Evolutionary conservation across 2,329 filamentous ascomycete species (phyloP).

Genomic region (Albifimbria verrucaria): DNA sequence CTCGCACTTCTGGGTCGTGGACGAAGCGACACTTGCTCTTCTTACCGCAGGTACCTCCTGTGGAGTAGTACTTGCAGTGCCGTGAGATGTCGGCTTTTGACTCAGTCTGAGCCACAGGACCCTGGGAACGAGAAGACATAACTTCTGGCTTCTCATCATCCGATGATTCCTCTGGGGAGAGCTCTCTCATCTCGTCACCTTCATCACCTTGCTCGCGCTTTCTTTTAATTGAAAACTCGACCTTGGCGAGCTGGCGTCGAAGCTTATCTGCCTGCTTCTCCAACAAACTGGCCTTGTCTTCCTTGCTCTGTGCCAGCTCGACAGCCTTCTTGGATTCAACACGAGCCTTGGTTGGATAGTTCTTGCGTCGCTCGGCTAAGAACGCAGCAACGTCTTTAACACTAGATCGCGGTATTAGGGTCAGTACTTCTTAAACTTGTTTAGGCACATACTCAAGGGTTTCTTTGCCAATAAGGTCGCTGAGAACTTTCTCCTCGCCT

Average conservation of each 20-base stretch:
- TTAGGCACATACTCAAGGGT: constrained; percentile 47
- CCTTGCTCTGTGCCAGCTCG: constrained; percentile 40
- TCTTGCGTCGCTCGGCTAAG: constrained; percentile 74
- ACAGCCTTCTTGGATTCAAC: constrained; percentile 59
- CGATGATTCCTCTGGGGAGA: constrained; percentile 45
- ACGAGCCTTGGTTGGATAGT: constrained; percentile 75
- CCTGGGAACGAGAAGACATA: constrained; percentile 44
- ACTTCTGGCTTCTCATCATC: constrained; percentile 59
- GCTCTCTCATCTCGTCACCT: constrained; percentile 61
- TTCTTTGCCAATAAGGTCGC: constrained; percentile 52
- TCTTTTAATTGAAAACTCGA: constrained; percentile 66
- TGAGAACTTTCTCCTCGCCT: constrained; percentile 66
- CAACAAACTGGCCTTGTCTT: constrained; percentile 60
- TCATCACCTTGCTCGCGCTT: constrained; percentile 67
- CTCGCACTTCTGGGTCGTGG: constrained; percentile 61
- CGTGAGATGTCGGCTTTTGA: constrained; percentile 60
- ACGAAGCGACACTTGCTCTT: constrained; percentile 74
- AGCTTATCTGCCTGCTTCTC: constrained; percentile 61
- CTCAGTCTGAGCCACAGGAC: constrained; percentile 39
- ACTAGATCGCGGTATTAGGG: constrained; percentile 25
- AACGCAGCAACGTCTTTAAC: constrained; percentile 73
- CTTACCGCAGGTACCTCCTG: constrained; percentile 66
- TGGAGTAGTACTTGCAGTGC: constrained; percentile 70
- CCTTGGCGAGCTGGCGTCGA: constrained; percentile 62
- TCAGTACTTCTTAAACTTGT: too few relatives aligned